Conservation (phyloP, 192 early-diverging fungal genomes). For the Coemansia sp. region DNA sequence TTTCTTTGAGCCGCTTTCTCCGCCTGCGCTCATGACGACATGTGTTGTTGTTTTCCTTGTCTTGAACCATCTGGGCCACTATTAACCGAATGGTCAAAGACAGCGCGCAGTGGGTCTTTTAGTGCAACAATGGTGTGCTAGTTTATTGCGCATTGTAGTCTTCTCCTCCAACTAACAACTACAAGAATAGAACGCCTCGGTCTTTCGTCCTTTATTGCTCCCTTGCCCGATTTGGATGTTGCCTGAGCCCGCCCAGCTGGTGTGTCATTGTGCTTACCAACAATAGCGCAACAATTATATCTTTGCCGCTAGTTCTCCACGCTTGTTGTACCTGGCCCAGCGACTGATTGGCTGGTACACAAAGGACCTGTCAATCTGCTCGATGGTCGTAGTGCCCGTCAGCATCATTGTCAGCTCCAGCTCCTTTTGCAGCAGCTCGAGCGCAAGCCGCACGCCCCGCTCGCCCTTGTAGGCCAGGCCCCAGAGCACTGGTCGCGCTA, state of each 20-base stretch:
- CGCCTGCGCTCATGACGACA: neutral
- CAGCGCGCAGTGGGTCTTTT: neutral
- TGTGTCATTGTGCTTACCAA: neutral
- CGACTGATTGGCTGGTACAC: constrained; percentile 39
- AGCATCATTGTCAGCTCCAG: constrained; percentile 81
- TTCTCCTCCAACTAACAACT: neutral
- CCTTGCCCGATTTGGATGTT: neutral
- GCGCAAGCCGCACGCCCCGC: constrained; percentile 68
- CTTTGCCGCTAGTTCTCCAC: constrained; percentile 24
- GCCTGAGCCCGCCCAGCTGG: neutral
- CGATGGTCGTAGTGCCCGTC: constrained; percentile 62
- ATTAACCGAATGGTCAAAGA: constrained; percentile 3
- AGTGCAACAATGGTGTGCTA: neutral
- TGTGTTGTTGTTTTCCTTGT: neutral
- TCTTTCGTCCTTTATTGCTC: too few relatives aligned
- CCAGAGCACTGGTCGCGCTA: constrained; percentile 63
- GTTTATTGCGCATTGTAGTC: neutral
- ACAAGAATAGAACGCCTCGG: neutral
- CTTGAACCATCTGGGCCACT: neutral
- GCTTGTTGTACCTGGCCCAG: constrained; percentile 40
- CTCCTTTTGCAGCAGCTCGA: constrained; percentile 82
- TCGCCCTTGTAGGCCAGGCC: constrained; percentile 89
- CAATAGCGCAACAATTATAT: constrained; percentile 15
- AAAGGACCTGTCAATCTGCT: constrained; percentile 61
- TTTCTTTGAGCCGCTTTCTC: neutral